Base-by-base conservation (phyloP, 768 basidiomycete genomes). In the Russula brevipes region DNA sequence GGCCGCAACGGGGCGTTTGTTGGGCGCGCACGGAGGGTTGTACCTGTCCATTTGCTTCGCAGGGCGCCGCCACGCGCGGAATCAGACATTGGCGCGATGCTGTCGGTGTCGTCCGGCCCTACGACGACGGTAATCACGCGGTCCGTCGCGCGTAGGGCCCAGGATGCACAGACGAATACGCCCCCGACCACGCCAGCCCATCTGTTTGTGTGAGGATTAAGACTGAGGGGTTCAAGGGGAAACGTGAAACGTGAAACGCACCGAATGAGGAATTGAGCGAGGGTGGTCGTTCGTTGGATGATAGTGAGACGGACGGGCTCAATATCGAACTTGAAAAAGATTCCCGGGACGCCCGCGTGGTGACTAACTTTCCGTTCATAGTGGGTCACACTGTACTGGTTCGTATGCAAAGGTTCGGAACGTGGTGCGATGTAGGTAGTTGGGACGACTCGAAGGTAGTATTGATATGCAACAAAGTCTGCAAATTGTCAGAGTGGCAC, bases 311-410 rank as follows among this genome's bases (percentile, higher is more conserved):
- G 79, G 75, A 98, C 82, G 0, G 95, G 94, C 71, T 99, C 96
- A 42, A 98, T 76, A 62, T 99, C 95, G 73, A 93, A 98, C 75
- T 98, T 97, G 87, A 98, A 97, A 80, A 96, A 98, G 72, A 98
- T 96, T 16, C 91, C 95, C 0, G 96, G 96, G 0, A 92, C 87
- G 7, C 90, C 91, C 16, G 79, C 76, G 66, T 90, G 84, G 71
- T 91, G 89, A 19, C 84, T 77, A 2, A 97, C 77, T 17, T 82
- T 80, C 36, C 91, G 85, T 1, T 83, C 85, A 69, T 98, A 96
- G 75, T 97, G 93, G 0, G 93, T 98, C 5, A 98, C 96, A 51
- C 91, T 91, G 76, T 98, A 98, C 73, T 96, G 91, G 71, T 90
- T 82, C 2, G 91, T 94, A 45, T 81, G 72, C 3, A 93, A 74